A percentile compares a stretch with the other conserved stretches of the same genome.
phyloP scores from a whole-genome alignment of 768 basidiomycete species.

The Phanerochaete sordida region DNA sequence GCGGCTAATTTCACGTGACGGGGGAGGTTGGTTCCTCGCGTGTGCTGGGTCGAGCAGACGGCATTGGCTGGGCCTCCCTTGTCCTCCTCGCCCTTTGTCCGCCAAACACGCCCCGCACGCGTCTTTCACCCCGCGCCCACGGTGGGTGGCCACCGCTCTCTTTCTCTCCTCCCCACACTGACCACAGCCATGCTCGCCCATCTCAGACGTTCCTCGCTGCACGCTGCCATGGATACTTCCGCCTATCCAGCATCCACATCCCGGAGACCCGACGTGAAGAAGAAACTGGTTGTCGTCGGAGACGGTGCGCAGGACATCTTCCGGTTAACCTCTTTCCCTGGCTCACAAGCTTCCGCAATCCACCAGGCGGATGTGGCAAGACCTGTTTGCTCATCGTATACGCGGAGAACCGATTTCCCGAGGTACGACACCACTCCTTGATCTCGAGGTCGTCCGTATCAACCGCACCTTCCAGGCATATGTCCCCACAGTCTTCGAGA shows the following conservation, averaged over 20 bases:
- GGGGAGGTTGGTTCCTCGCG: neutral
- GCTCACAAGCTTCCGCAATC: slow-evolving; percentile 4
- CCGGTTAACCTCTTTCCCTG: neutral
- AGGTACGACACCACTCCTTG: slow-evolving; percentile 49
- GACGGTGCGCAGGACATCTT: slow-evolving; percentile 56
- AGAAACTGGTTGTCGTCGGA: slow-evolving; percentile 85
- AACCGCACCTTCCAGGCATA: slow-evolving; percentile 56
- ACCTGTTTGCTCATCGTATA: slow-evolving; percentile 96
- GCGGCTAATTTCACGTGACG: neutral
- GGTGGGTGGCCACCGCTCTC: neutral
- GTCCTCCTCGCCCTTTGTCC: neutral
- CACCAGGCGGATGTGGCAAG: slow-evolving; percentile 80
- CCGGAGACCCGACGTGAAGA: slow-evolving; percentile 75
- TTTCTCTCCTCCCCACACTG: neutral
- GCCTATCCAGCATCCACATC: slow-evolving; percentile 12
- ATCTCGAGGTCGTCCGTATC: slow-evolving; percentile 16
- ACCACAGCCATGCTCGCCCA: neutral
- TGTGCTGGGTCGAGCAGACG: no score
- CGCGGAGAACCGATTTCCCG: slow-evolving; percentile 93
- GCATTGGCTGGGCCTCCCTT: neutral
- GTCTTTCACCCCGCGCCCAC: neutral
- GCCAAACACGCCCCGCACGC: neutral
- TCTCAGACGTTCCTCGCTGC: neutral
- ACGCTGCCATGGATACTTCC: slow-evolving; percentile 11
- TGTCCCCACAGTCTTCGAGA: slow-evolving; percentile 92